Evolutionary conservation across 163 green algal species (phyloP), one percentile per base, ranked within the genome.

Genomic region (Trebouxiophyceae sp.): DNA sequence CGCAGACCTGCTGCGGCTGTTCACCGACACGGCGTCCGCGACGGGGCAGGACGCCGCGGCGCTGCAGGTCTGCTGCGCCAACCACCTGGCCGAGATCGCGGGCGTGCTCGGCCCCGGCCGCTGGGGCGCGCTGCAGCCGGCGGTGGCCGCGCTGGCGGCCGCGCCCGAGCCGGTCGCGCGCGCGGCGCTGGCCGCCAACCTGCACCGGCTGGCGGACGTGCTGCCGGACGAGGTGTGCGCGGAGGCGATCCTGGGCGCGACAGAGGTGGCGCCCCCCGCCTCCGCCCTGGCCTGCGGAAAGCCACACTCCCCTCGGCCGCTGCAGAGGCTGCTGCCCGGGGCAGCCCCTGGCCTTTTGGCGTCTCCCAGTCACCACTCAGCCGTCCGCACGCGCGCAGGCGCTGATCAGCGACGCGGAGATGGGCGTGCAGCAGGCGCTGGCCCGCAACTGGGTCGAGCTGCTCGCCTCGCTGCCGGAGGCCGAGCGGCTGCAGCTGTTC

Each of bases 81-180:
- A 59, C 62, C 59, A 59, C 57, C 50, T 79, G 47, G 68, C 70
- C 5, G 69, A 61, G 23, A 54, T 79, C 31, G 54, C 68, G 59
- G 24, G 29, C 26, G 54, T 27, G 62, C 57, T 66, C 19, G 69
- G 69, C 1, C 22, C n/a, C 54, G 8, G 39, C 20, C 50, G 60
- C 61, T 79, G 73, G 73, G 31, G 30, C 33, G 45, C 60, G 57
- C 57, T 77, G 46, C 55, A 33, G 39, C 62, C 50, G 7, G 79
- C 83, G 22, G 67, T 87, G 19, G 47, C 30, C 1, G 65, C 39
- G 5, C 72, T 93, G 30, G 54, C 69, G 24, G 39, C 3, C 31
- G 65, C 54, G 5, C 60, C 60, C 27, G 71, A 78, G 24, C 39
- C 63, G 8, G 62, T 50, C 33, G 69, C 74, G 29, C 67, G 74